These are phyloP conservation scores for Alternaria consortialis DNA, from an alignment of 2,329 filamentous ascomycete species.

Conservation along the genomic window DNA sequence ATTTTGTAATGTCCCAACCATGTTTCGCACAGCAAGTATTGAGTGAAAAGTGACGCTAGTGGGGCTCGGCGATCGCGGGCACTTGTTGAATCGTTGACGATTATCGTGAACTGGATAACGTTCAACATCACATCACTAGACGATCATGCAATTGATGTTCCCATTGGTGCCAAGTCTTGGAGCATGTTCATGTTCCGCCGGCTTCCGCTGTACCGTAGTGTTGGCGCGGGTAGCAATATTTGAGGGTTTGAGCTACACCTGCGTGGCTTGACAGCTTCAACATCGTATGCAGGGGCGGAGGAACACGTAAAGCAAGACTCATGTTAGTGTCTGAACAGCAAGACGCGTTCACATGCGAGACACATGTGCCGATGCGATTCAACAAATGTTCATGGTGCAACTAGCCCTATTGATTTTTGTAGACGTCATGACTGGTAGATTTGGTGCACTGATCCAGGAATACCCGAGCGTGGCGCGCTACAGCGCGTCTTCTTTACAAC, in stretches of 20 bases:
- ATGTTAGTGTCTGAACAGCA: background rate
- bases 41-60: constrained; percentile 5
- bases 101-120: background rate
- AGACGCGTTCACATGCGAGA: constrained; percentile 9
- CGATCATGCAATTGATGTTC: background rate
- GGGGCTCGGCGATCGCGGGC: constrained; percentile 1
- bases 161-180: background rate
- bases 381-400: background rate
- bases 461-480: constrained; percentile 22
- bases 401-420: constrained; percentile 17
- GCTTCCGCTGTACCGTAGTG: background rate
- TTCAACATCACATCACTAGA: background rate
- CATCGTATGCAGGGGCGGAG: constrained; percentile 3
- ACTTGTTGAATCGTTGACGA: background rate
- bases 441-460: constrained; percentile 14
- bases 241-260: background rate
- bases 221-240: background rate
- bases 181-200: background rate
- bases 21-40: background rate
- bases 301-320: background rate
- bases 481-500: constrained; percentile 12
- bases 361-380: constrained; percentile 1
- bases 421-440: constrained; percentile 27
- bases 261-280: background rate
- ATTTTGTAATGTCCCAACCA: background rate